Conservation (phyloP, 352 stramenopile species). For the Pythium angustatum region DNA sequence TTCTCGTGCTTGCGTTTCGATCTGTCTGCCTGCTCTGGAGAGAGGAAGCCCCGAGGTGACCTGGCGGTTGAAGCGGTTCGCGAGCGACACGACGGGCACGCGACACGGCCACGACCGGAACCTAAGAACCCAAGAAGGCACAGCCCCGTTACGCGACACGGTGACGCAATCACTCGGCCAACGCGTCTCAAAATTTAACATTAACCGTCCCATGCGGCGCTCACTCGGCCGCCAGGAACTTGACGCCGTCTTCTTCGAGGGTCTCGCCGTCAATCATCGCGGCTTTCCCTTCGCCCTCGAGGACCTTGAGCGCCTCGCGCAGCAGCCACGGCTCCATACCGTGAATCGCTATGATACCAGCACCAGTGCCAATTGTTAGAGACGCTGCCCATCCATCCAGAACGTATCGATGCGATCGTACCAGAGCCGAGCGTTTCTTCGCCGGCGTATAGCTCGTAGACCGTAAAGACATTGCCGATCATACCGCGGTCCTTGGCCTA, state of each 20-base stretch:
- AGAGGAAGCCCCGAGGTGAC: too few species aligned
- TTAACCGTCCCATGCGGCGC: neutral
- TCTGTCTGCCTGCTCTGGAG: too few species aligned
- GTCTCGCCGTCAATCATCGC: slow-evolving; percentile 80
- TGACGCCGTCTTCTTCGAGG: slow-evolving; percentile 84
- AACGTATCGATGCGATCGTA: slow-evolving; percentile 30
- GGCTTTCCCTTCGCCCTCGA: slow-evolving; percentile 79
- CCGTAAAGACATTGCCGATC: slow-evolving; percentile 82
- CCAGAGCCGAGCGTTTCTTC: slow-evolving; percentile 79
- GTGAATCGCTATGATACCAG: slow-evolving; percentile 50
- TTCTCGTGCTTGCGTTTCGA: neutral
- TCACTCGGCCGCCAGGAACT: slow-evolving; percentile 77
- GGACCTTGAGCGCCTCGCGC: slow-evolving; percentile 69
- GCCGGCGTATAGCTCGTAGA: slow-evolving; percentile 85
- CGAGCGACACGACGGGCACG: slow-evolving; percentile 5
- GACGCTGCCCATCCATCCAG: too few species aligned
- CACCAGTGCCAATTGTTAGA: neutral
- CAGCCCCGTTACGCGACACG: slow-evolving; percentile 1
- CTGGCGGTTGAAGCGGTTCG: neutral
- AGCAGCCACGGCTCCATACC: slow-evolving; percentile 85
- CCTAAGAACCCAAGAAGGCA: neutral
- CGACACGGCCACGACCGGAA: neutral
- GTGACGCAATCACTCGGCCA: neutral
- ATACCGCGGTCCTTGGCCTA: slow-evolving; percentile 73
- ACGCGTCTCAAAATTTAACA: slow-evolving; percentile 14